phyloP scores from a whole-genome alignment of 192 early-diverging fungal genomes.

The Coemansia sp. region DNA sequence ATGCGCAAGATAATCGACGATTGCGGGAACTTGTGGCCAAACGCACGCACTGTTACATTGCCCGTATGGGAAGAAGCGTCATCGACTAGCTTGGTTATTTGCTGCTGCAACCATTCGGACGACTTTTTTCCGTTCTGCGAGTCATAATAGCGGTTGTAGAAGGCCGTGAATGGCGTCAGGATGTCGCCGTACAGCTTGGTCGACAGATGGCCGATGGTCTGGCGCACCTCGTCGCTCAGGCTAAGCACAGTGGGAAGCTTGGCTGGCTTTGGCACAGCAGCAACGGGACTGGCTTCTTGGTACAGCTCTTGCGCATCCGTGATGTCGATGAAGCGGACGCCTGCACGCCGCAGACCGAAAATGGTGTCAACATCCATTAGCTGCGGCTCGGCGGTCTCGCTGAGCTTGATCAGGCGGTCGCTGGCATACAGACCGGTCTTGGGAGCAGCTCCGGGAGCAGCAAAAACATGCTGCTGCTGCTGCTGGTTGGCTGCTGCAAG shows the following conservation, averaged over 20 bases:
- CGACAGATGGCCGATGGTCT: constrained; percentile 65
- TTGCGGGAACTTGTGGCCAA: constrained; percentile 83
- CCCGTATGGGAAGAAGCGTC: not conserved
- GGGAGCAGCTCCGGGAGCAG: not conserved
- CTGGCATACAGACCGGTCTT: constrained; percentile 24
- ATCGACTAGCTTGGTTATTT: constrained; percentile 54
- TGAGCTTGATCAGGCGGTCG: constrained; percentile 60
- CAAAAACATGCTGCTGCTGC: constrained; percentile 23
- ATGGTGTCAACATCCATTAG: constrained; percentile 69
- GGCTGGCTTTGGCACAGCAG: not conserved
- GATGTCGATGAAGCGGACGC: constrained; percentile 83
- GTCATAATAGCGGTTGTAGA: constrained; percentile 92
- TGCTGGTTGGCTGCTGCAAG: constrained; percentile 1
- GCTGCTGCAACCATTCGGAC: constrained; percentile 68
- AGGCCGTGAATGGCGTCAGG: constrained; percentile 76
- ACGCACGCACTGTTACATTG: constrained; percentile 72
- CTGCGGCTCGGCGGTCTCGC: constrained; percentile 57
- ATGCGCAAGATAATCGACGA: constrained; percentile 84
- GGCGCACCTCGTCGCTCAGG: constrained; percentile 64
- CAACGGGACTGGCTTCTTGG: not conserved
- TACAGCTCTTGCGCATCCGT: constrained; percentile 71
- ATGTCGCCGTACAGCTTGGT: constrained; percentile 68
- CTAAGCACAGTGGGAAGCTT: constrained; percentile 58
- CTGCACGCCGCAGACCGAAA: constrained; percentile 64
- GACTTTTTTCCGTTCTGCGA: constrained; percentile 67